Base-by-base conservation (phyloP, 1,139 yeast genomes). In the Suhomyces wounanorum region DNA sequence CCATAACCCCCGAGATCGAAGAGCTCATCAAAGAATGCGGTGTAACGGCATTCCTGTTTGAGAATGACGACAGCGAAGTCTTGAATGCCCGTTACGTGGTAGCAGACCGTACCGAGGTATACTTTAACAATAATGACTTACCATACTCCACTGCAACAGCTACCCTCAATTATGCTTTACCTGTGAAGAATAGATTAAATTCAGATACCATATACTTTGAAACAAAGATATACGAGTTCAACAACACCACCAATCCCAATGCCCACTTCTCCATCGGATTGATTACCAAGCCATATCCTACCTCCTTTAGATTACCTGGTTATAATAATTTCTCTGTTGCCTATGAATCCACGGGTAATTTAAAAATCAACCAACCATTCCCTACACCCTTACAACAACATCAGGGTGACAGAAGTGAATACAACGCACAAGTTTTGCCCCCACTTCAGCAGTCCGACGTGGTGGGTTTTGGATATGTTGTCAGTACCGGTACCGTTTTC, bases 401-500 rank as follows among this genome's bases (percentile, higher is more conserved):
- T 57, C 62, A 61, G 40, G 78, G 73, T 1, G 89, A 87, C 56
- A 68, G 73, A 45, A 71, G 78, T 48, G 61, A 68, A 37, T 73
- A 59, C 53, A 78, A 84, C 54, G 88, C 92, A 1, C 83, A 87
- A 36, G 84, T 85, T 3, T 83, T 96, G 49, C 96, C 96, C 1
- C 82, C 82, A 23, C 73, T 91, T 45, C 78, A 78, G 50, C 91
- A 88, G 60, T 94, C 97, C 14, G 99, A 94, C 65, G 89, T 91
- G 3, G 86, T 94, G 16, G 99, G 99, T 0, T 85, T 92, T 55
- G 99, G 98, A 1, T 92, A 87, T 67, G 82, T 88, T 51, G 83
- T 89, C 3, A 75, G 87, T 18, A 75, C 88, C 0, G 97, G 98
- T 0, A 82, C 96, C 0, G 78, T 92, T 1, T 92, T 90, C 64